Conservation (phyloP, 495 filamentous ascomycete genomes). For the Talaromyces wortmannii region DNA sequence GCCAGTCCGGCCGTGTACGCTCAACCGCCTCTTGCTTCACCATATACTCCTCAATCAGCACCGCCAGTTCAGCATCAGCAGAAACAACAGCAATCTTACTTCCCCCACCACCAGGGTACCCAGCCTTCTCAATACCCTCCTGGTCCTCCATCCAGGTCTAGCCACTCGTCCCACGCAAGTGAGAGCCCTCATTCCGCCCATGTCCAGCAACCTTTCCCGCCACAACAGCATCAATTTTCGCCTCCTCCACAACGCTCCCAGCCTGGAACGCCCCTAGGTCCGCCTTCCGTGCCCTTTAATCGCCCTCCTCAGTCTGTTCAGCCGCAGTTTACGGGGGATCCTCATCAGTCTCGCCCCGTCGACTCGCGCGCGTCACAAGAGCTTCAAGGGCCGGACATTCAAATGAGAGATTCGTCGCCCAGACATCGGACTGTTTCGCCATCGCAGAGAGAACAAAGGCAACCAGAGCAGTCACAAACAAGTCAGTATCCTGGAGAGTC, state of each 20-base stretch:
- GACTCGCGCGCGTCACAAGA: slow-evolving; percentile 28
- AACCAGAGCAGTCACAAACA: slow-evolving; percentile 15
- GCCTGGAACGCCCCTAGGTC: slow-evolving; percentile 41
- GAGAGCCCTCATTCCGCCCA: slow-evolving; percentile 34
- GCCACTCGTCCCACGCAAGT: slow-evolving; percentile 26
- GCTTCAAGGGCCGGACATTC: slow-evolving; percentile 14
- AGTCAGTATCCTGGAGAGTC: slow-evolving; percentile 10
- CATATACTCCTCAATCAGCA: slow-evolving; percentile 27
- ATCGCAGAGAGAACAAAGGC: slow-evolving; percentile 20
- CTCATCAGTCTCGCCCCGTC: slow-evolving; percentile 25
- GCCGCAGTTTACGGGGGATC: slow-evolving; percentile 28
- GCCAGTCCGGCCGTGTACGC: slow-evolving; percentile 17
- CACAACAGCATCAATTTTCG: slow-evolving; percentile 28
- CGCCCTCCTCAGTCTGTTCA: slow-evolving; percentile 26
- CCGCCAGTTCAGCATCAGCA: slow-evolving; percentile 22
- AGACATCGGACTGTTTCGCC: slow-evolving; percentile 14
- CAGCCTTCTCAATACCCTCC: slow-evolving; percentile 42
- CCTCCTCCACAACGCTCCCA: slow-evolving; percentile 34
- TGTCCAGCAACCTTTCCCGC: slow-evolving; percentile 23
- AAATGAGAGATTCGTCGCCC: slow-evolving; percentile 24
- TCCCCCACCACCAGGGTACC: slow-evolving; percentile 33
- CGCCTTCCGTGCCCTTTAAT: slow-evolving; percentile 26
- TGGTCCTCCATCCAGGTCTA: slow-evolving; percentile 28
- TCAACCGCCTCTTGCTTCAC: slow-evolving; percentile 23
- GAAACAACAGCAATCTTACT: slow-evolving; percentile 26